Base-by-base conservation (phyloP, 441 rosid genomes). In the Manihot esculenta region DNA sequence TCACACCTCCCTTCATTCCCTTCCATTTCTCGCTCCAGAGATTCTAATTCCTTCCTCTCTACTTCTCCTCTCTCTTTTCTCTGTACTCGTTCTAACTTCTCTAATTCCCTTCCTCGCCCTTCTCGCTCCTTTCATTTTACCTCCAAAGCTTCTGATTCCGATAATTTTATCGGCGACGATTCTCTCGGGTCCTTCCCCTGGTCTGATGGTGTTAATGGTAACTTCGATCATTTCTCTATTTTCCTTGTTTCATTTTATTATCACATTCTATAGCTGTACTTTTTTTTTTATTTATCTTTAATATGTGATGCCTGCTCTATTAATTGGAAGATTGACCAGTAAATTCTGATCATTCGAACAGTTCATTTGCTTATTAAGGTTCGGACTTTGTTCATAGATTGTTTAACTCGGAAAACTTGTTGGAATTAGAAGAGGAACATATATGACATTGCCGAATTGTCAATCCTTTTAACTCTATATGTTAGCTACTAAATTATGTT, bases 141-240 rank as follows among this genome's bases (percentile, higher is more conserved):
- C 35, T 73, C 76, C n/a, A 89, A 81, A 75, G 82, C 93, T 65
- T 89, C 93, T 7, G 86, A 84, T 72, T 79, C 79, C 53, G 79
- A 80, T 17, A 68, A 74, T 74, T 82, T 76, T 83, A 76, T 76
- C 77, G 93, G 85, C 59, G 90, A 87, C 12, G 96, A 91, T 45
- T 70, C 88, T 38, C 85, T 82, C 70, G 83, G 85, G 44, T 84
- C 80, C 85, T 87, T 86, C 78, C 97, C 97, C 0, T 91, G 93
- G 98, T 82, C 89, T 59, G 79, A 81, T 64, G 80, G 83, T 23
- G 78, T 89, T 8, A 72, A 79, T 72, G 97, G 96, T 92, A 78
- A 50, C 15, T 18, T 8, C 56, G 42, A 38, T 38, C 42, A 38
- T 38, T 7, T 5, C 48, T n/a, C 33, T 24, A 26, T 15, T 27